Conservation (phyloP, 2,329 filamentous ascomycete genomes). For the Neonectria coccinea region DNA sequence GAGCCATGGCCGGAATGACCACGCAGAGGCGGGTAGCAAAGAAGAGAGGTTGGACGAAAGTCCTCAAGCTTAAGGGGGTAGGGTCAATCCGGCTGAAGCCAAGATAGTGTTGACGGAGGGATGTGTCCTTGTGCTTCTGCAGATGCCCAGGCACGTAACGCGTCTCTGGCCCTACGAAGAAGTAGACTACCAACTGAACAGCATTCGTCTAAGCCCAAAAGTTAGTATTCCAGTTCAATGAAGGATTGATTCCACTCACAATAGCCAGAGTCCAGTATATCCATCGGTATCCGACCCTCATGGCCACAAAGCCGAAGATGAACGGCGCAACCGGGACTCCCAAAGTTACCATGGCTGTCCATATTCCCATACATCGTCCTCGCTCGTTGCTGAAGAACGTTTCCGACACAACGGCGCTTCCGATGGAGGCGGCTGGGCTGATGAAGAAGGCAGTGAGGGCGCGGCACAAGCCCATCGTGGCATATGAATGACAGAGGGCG, state of each 20-base stretch:
- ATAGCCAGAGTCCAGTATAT: constrained; percentile 70
- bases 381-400: constrained; percentile 34
- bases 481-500: constrained; percentile 60
- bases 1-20: constrained; percentile 58
- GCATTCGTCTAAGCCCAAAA: constrained; percentile 27
- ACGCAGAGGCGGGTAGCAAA: too few relatives aligned
- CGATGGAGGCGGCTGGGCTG: constrained; percentile 56
- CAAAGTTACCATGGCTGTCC: constrained; percentile 39
- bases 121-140: background rate
- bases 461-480: constrained; percentile 61
- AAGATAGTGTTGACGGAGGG: constrained; percentile 7
- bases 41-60: constrained; percentile 33
- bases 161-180: constrained; percentile 36
- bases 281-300: constrained; percentile 66
- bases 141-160: constrained; percentile 24
- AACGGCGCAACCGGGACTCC: constrained; percentile 49
- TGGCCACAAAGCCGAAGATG: constrained; percentile 59
- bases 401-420: constrained; percentile 36
- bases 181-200: constrained; percentile 32
- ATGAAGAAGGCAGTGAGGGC: constrained; percentile 67
- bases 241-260: constrained; percentile 42
- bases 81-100: constrained; percentile 34
- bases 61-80: constrained; percentile 11
- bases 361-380: constrained; percentile 34
- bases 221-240: background rate